phyloP scores from a whole-genome alignment of 495 filamentous ascomycete species.

The Astrothelium macrocarpum region DNA sequence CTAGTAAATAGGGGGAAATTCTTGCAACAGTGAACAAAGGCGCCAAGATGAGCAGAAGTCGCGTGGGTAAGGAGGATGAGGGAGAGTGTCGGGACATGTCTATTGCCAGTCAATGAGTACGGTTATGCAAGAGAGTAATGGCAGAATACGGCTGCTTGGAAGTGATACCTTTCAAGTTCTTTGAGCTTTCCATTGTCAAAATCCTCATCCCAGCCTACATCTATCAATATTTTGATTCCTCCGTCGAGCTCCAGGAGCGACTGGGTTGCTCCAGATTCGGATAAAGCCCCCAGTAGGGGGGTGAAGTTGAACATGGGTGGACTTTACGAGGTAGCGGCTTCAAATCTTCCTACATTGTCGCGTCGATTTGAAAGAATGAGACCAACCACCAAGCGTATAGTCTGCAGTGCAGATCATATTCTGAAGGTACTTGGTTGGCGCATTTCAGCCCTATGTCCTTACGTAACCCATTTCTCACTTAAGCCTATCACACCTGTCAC shows the following conservation, averaged over 20 bases:
- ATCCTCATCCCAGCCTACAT: conserved; percentile 89
- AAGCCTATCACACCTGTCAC: not conserved
- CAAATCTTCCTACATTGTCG: not conserved
- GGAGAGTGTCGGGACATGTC: conserved; percentile 82
- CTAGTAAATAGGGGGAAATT: conserved; percentile 83
- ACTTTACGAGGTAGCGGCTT: not conserved
- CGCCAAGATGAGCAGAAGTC: conserved; percentile 79
- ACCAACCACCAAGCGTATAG: too few species aligned
- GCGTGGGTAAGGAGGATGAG: conserved; percentile 92
- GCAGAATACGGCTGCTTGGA: not conserved
- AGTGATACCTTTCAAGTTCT: conserved; percentile 71
- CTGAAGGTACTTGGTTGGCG: not conserved
- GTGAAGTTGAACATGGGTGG: conserved; percentile 85
- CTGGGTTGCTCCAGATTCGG: conserved; percentile 75
- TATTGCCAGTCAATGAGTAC: conserved; percentile 25
- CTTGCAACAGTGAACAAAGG: conserved; percentile 95
- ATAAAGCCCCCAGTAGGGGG: conserved; percentile 82
- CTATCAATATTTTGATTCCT: conserved; percentile 86
- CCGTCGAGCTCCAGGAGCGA: conserved; percentile 94
- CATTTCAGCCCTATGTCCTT: not conserved
- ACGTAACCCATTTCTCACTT: not conserved
- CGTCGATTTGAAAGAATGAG: not conserved
- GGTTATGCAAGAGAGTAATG: not conserved
- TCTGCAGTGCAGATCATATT: too few species aligned
- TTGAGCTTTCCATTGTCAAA: conserved; percentile 74